Evolutionary conservation across 2,329 filamentous ascomycete genomes (phyloP), one percentile per base, ranked within the genome.

Genomic region (Tolypocladium cylindrosporum): DNA sequence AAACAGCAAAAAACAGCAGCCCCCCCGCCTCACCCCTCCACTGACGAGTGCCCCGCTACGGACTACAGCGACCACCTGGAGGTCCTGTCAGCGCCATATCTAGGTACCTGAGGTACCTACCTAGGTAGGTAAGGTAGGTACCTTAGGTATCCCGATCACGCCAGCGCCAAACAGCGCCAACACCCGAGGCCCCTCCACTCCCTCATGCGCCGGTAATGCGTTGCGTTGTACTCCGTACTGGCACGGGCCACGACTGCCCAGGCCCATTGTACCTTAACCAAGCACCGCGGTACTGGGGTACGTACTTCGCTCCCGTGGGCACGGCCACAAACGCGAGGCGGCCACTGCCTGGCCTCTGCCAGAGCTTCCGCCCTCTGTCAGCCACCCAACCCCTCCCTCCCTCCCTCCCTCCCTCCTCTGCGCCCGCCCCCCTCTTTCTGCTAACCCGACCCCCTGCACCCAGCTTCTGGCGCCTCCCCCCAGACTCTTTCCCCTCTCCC

Each of bases 341-440:
- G 19, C 45, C 45, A 50, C 45, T 50, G 27, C 24, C 45, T 50
- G 45, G 27, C 14, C 27, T 27, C 4, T 27, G 62, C 65, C 61
- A 64, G 60, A 61, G 58, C 57, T 62, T 63, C 64, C 61, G 57
- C 62, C 61, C 61, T 60, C 58, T 27, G 61, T 67, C 66, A 70
- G 65, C 66, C 66, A 69, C 68, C 67, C 66, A 59, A 56, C 61
- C 61, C 60, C 60, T 62, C 60, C 31, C 31, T 34, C 31, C 56
- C 31, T 34, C 21, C 34, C 64, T 56, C 57, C 60, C 60, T 63
- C 62, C 63, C 60, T 63, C 61, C 57, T 61, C 59, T 60, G 27
- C 57, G 54, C 48, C 42, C 58, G 50, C 60, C 61, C 64, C 65
- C 61, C 62, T 24, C 54, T 34, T 34, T 58, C 60, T 59, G 51